Conservation (phyloP, 768 basidiomycete genomes). For the Hydnum rufescens region DNA sequence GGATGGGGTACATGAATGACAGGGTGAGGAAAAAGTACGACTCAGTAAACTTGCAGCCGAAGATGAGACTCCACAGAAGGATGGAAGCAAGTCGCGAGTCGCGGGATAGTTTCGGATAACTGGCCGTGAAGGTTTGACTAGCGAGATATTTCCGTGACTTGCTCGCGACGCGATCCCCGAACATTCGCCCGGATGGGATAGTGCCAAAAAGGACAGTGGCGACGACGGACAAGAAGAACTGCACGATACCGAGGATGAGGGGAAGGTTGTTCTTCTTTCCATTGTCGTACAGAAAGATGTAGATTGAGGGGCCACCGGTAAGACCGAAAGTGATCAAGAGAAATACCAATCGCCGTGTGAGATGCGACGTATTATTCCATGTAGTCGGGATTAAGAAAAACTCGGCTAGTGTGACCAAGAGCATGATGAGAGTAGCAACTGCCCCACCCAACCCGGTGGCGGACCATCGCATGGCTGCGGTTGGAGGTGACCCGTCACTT, state of each 20-base stretch:
- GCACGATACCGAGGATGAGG: conserved; percentile 86
- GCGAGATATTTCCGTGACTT: conserved; percentile 95
- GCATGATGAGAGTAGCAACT: conserved; percentile 93
- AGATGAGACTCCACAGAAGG: conserved; percentile 76
- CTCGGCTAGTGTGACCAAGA: conserved; percentile 79
- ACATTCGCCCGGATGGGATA: conserved; percentile 95
- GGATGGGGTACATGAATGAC: conserved; percentile 83
- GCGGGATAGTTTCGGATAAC: conserved; percentile 53
- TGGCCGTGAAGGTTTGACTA: conserved; percentile 94
- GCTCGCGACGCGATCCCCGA: conserved; percentile 90
- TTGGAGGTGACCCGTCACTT: conserved; percentile 17
- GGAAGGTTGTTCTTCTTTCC: conserved; percentile 34
- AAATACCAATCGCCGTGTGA: conserved; percentile 79
- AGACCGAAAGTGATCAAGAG: conserved; percentile 75
- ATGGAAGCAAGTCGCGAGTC: conserved; percentile 60
- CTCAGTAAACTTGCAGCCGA: conserved; percentile 90
- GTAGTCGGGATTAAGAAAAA: conserved; percentile 96
- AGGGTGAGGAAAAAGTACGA: conserved; percentile 97
- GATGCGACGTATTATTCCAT: conserved; percentile 96
- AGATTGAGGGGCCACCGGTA: conserved; percentile 86
- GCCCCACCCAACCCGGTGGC: conserved; percentile 88
- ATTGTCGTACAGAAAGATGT: conserved; percentile 74
- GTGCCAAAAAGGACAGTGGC: conserved; percentile 76
- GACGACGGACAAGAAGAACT: conserved; percentile 82
- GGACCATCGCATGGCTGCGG: conserved; percentile 76